Percentiles rank a stretch among this genome's conserved stretches.
phyloP scores from a whole-genome alignment of 306 rosid genomes.

The Vicia villosa region DNA sequence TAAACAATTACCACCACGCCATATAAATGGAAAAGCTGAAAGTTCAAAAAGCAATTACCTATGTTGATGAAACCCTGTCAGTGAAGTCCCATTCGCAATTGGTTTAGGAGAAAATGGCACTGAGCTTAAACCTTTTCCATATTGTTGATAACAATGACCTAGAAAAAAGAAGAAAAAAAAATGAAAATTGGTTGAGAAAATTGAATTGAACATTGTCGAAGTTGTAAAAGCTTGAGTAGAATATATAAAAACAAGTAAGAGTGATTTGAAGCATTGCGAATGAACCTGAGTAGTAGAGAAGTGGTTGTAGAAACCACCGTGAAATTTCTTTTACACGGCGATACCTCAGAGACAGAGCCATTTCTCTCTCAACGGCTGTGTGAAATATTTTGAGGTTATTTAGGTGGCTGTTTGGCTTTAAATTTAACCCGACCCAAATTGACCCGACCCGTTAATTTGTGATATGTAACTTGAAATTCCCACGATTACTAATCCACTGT shows the following conservation, averaged over 20 bases:
- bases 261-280: neutral
- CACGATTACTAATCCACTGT: too few species aligned
- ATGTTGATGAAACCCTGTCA: conserved; percentile 37
- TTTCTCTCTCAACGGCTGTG: neutral
- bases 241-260: neutral
- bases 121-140: conserved; percentile 27
- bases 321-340: conserved; percentile 45
- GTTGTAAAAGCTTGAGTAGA: neutral
- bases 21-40: conserved; percentile 4
- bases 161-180: neutral
- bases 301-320: conserved; percentile 24
- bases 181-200: conserved; percentile 1
- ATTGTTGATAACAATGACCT: conserved; percentile 47
- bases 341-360: conserved; percentile 37
- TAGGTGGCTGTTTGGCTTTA: too few species aligned
- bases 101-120: conserved; percentile 31
- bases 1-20: neutral
- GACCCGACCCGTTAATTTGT: too few species aligned
- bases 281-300: conserved; percentile 34
- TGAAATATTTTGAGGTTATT: neutral
- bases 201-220: neutral
- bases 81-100: conserved; percentile 27
- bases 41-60: conserved; percentile 44
- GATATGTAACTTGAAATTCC: too few species aligned
- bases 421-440: neutral